Conservation (phyloP, 352 stramenopile genomes). For the Pythium guiyangense region DNA sequence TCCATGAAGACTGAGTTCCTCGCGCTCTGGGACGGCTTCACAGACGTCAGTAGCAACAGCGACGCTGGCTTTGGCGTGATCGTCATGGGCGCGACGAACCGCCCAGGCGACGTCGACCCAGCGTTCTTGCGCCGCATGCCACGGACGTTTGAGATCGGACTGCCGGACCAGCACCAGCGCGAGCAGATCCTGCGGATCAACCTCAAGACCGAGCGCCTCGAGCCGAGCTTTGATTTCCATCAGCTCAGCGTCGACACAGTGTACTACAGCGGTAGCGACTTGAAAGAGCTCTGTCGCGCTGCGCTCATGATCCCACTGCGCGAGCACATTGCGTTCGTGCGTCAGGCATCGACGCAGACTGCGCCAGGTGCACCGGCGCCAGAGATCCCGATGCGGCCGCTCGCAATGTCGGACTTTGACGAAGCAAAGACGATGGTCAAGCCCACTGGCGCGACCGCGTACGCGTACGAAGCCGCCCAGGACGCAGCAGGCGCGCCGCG, state of each 20-base stretch:
- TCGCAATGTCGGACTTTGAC: conserved; percentile 84
- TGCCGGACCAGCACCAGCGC: conserved; percentile 86
- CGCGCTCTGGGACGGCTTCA: conserved; percentile 97
- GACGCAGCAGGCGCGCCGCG: conserved; percentile 15
- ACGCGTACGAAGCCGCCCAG: conserved; percentile 72
- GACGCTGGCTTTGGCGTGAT: conserved; percentile 89
- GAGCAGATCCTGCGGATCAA: conserved; percentile 94
- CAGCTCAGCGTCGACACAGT: conserved; percentile 82
- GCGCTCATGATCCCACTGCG: conserved; percentile 85
- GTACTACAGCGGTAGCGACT: conserved; percentile 95
- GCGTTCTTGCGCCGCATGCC: conserved; percentile 95
- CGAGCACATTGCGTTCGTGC: conserved; percentile 72
- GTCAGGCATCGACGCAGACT: conserved; percentile 23
- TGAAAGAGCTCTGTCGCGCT: conserved; percentile 88
- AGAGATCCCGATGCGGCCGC: conserved; percentile 50
- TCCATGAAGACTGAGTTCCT: conserved; percentile 96
- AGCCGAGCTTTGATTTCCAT: conserved; percentile 68
- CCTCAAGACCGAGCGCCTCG: conserved; percentile 85
- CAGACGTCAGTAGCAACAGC: conserved; percentile 61
- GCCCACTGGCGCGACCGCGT: conserved; percentile 71
- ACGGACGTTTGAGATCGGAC: conserved; percentile 93
- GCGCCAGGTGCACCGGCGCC: conserved; percentile 14
- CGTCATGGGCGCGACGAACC: conserved; percentile 96
- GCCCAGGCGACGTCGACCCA: conserved; percentile 87
- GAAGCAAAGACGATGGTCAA: conserved; percentile 83